Percentiles rank a stretch among this genome's conserved stretches.
These are phyloP conservation scores for Albifimbria verrucaria DNA, from an alignment of 2,329 filamentous ascomycete species.

Conservation along the genomic window DNA sequence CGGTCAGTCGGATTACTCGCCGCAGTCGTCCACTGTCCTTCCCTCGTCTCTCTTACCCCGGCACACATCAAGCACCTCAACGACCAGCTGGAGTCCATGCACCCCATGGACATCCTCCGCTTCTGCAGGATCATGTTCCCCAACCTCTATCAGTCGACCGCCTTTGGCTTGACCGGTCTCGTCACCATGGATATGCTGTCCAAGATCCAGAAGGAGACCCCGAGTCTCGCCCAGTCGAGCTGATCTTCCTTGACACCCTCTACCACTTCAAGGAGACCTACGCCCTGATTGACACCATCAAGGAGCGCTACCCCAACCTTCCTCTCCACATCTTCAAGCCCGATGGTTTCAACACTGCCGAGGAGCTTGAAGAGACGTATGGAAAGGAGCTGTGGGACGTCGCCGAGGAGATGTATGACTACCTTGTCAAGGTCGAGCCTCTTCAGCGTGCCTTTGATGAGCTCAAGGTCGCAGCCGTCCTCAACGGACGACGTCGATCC, in stretches of 20 bases:
- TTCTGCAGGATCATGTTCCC: conserved; percentile 92
- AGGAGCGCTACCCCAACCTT: conserved; percentile 71
- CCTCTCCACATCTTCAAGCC: conserved; percentile 90
- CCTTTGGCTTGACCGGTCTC: conserved; percentile 77
- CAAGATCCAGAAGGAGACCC: conserved; percentile 64
- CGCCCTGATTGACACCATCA: conserved; percentile 69
- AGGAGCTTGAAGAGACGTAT: conserved; percentile 78
- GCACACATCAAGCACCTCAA: conserved; percentile 90
- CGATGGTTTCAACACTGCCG: conserved; percentile 65
- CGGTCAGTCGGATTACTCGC: conserved; percentile 36
- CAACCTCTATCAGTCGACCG: conserved; percentile 82
- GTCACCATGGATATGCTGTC: conserved; percentile 84
- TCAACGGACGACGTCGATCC: conserved; percentile 87
- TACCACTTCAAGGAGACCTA: conserved; percentile 80
- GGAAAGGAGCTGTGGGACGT: conserved; percentile 81
- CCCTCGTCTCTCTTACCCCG: conserved; percentile 83
- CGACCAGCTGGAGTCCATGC: conserved; percentile 79
- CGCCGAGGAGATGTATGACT: conserved; percentile 90
- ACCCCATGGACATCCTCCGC: conserved; percentile 85
- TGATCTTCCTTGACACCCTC: conserved; percentile 80
- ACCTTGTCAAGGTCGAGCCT: conserved; percentile 95
- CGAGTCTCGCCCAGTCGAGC: conserved; percentile 56
- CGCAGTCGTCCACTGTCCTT: conserved; percentile 39
- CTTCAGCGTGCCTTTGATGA: conserved; percentile 87
- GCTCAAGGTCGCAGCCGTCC: conserved; percentile 81